Evolutionary conservation across 208 protist genomes (phyloP).

Genomic region (Plasmodiophora brassicae): DNA sequence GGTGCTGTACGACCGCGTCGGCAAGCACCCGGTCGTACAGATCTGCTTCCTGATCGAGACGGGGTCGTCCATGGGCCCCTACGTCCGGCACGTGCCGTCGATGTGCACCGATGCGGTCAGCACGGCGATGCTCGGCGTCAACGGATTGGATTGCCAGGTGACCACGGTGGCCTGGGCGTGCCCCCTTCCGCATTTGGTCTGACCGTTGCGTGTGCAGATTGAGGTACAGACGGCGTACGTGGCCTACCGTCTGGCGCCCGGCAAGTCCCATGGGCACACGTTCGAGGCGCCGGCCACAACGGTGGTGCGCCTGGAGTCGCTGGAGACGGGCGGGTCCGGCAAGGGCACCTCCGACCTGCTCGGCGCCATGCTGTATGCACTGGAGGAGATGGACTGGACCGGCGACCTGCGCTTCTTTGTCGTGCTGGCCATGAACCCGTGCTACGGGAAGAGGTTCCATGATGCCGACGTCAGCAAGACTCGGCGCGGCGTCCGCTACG

Average conservation of each 20-base stretch:
- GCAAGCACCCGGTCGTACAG: background rate
- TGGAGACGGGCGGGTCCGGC: background rate
- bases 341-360: background rate
- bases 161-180: background rate
- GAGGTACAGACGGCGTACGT: background rate
- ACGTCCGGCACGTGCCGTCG: background rate
- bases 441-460: background rate
- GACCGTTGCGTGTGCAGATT: background rate
- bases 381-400: background rate
- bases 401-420: constrained; percentile 3
- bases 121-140: background rate
- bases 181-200: background rate
- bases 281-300: background rate
- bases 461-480: background rate
- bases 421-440: background rate
- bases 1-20: background rate
- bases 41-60: background rate
- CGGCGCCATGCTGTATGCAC: background rate
- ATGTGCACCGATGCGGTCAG: background rate
- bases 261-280: background rate
- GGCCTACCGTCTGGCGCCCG: background rate
- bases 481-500: background rate
- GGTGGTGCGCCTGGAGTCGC: background rate
- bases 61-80: background rate
- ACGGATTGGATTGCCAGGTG: background rate